Conservation (phyloP, 176 grass and related monocot genomes). For the Alopecurus myosuroides region DNA sequence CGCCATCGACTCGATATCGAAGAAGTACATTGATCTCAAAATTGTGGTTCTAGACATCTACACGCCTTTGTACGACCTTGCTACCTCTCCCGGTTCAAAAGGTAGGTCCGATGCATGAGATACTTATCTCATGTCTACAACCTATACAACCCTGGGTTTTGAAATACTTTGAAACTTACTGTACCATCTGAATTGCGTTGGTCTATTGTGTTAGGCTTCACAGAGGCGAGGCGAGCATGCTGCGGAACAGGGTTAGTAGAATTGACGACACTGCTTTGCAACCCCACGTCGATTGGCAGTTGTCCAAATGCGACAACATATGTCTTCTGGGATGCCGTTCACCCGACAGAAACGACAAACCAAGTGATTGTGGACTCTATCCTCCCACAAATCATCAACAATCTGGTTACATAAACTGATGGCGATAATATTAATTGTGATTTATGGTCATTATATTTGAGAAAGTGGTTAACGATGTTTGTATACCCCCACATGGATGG, state of each 20-base stretch:
- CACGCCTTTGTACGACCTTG: constrained; percentile 52
- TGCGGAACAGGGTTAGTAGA: constrained; percentile 66
- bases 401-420: constrained; percentile 31
- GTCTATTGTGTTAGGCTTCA: constrained; percentile 37
- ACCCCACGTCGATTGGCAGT: constrained; percentile 66
- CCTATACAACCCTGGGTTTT: too few relatives aligned
- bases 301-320: constrained; percentile 81
- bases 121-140: too few relatives aligned
- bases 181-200: neutral
- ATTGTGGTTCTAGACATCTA: constrained; percentile 89
- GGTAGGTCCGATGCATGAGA: constrained; percentile 8
- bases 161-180: too few relatives aligned
- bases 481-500: too few relatives aligned
- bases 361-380: constrained; percentile 59
- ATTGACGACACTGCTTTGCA: constrained; percentile 70
- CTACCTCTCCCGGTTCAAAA: constrained; percentile 34
- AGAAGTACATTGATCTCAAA: constrained; percentile 45
- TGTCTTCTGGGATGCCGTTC: constrained; percentile 88
- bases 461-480: too few relatives aligned
- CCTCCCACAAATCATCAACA: constrained; percentile 36
- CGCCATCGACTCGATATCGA: constrained; percentile 28
- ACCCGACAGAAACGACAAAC: constrained; percentile 75
- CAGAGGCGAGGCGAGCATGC: constrained; percentile 57
- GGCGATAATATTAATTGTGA: too few relatives aligned
- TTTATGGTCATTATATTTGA: too few relatives aligned